phyloP scores from a whole-genome alignment of 1,284 basidiomycete genomes.

The Pulveroboletus sp. region DNA sequence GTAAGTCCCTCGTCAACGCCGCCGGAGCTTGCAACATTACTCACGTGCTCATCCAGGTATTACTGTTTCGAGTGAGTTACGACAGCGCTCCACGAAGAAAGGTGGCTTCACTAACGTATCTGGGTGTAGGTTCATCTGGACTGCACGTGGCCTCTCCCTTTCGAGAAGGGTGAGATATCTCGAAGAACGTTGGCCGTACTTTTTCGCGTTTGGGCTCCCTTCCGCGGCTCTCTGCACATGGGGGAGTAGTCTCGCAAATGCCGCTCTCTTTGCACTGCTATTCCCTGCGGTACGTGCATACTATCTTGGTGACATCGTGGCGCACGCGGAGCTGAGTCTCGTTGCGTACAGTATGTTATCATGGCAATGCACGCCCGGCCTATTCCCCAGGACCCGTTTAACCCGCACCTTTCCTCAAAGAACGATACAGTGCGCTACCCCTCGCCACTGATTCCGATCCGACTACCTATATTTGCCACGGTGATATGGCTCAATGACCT shows the following conservation, averaged over 20 bases:
- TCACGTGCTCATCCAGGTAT: conserved; percentile 50
- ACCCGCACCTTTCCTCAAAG: conserved; percentile 47
- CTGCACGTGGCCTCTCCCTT: conserved; percentile 68
- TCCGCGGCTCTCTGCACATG: conserved; percentile 68
- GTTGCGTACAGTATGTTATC: conserved; percentile 70
- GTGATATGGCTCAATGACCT: conserved; percentile 77
- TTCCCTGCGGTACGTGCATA: conserved; percentile 63
- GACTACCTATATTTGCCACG: conserved; percentile 69
- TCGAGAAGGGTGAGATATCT: conserved; percentile 68
- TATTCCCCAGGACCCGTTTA: conserved; percentile 68
- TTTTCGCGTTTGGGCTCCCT: conserved; percentile 78
- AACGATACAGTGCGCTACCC: conserved; percentile 54
- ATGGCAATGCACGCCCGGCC: conserved; percentile 74
- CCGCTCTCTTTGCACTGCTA: conserved; percentile 73
- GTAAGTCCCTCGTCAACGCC: conserved; percentile 49
- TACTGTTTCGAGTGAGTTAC: conserved; percentile 82
- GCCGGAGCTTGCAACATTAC: conserved; percentile 3
- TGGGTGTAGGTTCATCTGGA: conserved; percentile 68
- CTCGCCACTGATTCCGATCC: conserved; percentile 75
- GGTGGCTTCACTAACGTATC: conserved; percentile 8
- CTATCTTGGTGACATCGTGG: conserved; percentile 19
- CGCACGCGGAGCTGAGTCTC: conserved; percentile 7
- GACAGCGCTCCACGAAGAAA: background rate
- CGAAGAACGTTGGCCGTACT: conserved; percentile 86
- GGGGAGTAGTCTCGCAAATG: conserved; percentile 73